Evolutionary conservation across 2,329 filamentous ascomycete species (phyloP).

Genomic region (Aspergillus neoniger): DNA sequence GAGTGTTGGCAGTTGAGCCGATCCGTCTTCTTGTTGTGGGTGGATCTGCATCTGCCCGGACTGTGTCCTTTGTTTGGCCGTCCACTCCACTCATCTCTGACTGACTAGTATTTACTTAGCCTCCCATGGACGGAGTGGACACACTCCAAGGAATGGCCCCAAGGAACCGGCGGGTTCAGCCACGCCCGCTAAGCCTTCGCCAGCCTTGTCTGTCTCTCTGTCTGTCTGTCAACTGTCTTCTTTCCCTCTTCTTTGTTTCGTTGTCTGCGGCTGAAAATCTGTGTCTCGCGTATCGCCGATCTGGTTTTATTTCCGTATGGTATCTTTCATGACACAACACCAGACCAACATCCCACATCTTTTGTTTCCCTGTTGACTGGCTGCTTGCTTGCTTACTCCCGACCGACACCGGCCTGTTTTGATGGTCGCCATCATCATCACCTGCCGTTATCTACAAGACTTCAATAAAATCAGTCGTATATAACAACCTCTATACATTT

Average conservation of each 20-base stretch:
- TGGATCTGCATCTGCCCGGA: neutral
- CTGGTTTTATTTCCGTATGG: neutral
- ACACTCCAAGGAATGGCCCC: slow-evolving; percentile 10
- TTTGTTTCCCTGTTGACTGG: too few relatives aligned
- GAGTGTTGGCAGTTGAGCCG: too few relatives aligned
- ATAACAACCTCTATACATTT: neutral
- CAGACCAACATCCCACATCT: too few relatives aligned
- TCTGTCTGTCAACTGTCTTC: slow-evolving; percentile 13
- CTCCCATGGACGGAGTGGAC: slow-evolving; percentile 7
- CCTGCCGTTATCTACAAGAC: neutral
- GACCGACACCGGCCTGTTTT: too few relatives aligned
- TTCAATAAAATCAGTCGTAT: too few relatives aligned
- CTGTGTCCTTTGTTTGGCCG: neutral
- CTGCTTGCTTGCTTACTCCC: too few relatives aligned
- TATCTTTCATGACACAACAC: slow-evolving; percentile 10
- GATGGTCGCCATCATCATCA: too few relatives aligned
- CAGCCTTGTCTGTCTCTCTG: slow-evolving; percentile 16
- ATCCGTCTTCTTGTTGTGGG: neutral
- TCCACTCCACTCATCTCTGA: neutral
- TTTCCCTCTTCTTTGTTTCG: too few relatives aligned
- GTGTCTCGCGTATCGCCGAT: slow-evolving; percentile 9
- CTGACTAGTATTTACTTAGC: too few relatives aligned
- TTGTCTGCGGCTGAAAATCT: slow-evolving; percentile 22
- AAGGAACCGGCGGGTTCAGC: slow-evolving; percentile 19
- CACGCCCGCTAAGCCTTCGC: slow-evolving; percentile 23